Base-by-base conservation (phyloP, 768 basidiomycete genomes). In the Podaxis sp. region DNA sequence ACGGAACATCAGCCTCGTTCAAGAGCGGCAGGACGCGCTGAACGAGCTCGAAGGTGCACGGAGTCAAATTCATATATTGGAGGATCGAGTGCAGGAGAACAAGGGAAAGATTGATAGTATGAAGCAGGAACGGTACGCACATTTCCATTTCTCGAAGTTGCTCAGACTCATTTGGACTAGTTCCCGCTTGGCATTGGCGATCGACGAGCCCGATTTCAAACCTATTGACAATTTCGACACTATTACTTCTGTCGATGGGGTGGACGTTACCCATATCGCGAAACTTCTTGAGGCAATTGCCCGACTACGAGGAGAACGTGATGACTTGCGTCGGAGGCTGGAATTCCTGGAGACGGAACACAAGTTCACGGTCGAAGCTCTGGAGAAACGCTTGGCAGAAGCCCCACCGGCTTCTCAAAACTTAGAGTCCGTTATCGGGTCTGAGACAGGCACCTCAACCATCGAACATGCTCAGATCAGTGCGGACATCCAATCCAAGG, bases 341-440 rank as follows among this genome's bases (percentile, higher is more conserved):
- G 80, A 89, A 54, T 93, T 92, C 72, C 75, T 88, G 58, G 82
- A 89, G 65, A 77, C 80, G 2, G 91, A 93, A 73, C 84, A 85
- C 26, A 83, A 77, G 65, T 88, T 90, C 67, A 76, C 84, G 2
- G 80, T 86, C 15, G 82, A 90, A 63, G 82, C 85, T 0, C 72
- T 88, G 53, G 80, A 87, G 68, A 83, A 82, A 62, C 73, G 89
- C 33, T 70, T 72, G 3, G 64, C 66, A 7, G 70, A 73, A 13
- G 63, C 65, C 69, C 74, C 55, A 61, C 71, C 6, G 8, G 33
- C 49, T 65, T 13, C 8, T 66, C 56, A 66, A 53, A 60, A 65
- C 38, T 66, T 10, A 65, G 66, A 56, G 65, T 72, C 54, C 64
- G 71, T 58, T 69, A 26, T 68, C 74, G 46, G 49, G 66, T 33